Evolutionary conservation across 208 protist genomes (phyloP).

Genomic region (Wallacemonas sp.): DNA sequence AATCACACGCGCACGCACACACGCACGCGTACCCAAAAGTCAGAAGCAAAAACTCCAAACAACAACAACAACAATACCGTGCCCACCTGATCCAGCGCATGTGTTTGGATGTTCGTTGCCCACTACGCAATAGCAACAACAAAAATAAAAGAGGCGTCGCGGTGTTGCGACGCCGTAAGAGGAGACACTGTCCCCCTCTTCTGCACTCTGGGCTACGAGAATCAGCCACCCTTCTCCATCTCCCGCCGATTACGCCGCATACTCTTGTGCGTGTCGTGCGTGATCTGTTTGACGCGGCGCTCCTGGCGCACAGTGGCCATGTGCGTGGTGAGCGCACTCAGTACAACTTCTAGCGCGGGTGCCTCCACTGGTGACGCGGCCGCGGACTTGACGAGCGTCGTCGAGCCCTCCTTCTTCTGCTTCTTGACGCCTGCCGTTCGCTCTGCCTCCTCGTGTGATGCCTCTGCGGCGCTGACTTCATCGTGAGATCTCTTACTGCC

Average conservation of each 20-base stretch:
- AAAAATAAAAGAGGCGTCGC: slow-evolving; percentile 7
- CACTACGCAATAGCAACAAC: neutral
- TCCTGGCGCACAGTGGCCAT: slow-evolving; percentile 23
- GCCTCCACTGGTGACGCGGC: neutral
- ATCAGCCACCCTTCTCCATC: slow-evolving; percentile 24
- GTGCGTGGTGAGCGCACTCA: slow-evolving; percentile 28
- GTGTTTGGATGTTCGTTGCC: too few species aligned
- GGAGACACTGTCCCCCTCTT: too few species aligned
- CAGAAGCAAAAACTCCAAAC: neutral
- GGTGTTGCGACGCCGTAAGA: neutral
- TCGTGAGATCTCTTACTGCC: slow-evolving; percentile 3
- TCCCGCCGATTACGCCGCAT: slow-evolving; percentile 36
- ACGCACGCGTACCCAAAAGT: too few species aligned
- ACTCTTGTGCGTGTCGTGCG: slow-evolving; percentile 25
- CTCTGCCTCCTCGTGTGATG: neutral
- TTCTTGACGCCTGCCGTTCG: neutral
- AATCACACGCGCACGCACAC: neutral
- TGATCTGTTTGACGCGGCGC: slow-evolving; percentile 25
- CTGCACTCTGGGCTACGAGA: too few species aligned
- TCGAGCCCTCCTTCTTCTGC: slow-evolving; percentile 9
- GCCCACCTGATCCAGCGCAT: too few species aligned
- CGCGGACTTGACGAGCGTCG: slow-evolving; percentile 1
- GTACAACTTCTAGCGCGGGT: slow-evolving; percentile 24
- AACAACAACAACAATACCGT: slow-evolving; percentile 6
- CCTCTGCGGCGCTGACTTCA: neutral